phyloP scores from a whole-genome alignment of 140 eudicot genomes.

The Senecio squalidus region DNA sequence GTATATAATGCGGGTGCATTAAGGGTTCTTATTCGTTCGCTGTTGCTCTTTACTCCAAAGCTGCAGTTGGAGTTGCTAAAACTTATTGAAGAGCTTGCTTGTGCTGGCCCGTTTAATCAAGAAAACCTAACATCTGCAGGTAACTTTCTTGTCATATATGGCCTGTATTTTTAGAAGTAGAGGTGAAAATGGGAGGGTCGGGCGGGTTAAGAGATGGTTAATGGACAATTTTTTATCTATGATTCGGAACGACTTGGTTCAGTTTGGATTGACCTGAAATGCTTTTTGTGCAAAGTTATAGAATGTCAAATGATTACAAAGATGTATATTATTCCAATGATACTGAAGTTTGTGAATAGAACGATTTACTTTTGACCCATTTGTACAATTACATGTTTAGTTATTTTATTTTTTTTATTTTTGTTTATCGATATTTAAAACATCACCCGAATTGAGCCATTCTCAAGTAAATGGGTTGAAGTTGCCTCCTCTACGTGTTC shows the following conservation, averaged over 20 bases:
- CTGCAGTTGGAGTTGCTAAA: slow-evolving; percentile 80
- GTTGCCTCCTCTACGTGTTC: neutral
- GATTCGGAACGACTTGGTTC: neutral
- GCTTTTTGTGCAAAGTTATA: neutral
- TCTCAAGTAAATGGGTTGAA: neutral
- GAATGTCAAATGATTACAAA: neutral
- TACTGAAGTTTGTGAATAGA: neutral
- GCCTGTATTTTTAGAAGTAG: slow-evolving; percentile 5
- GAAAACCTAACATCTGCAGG: slow-evolving; percentile 97
- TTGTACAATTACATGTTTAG: neutral
- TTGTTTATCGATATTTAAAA: neutral
- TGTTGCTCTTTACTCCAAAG: slow-evolving; percentile 92
- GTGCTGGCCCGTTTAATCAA: slow-evolving; percentile 82
- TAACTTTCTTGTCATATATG: slow-evolving; percentile 17
- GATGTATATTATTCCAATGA: neutral
- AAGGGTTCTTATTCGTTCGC: slow-evolving; percentile 73
- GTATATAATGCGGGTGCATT: slow-evolving; percentile 88
- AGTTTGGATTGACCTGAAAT: neutral
- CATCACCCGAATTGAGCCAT: neutral
- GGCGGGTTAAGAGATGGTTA: too few relatives aligned
- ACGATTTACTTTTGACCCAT: neutral
- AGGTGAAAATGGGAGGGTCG: neutral
- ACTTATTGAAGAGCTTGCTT: slow-evolving; percentile 78
- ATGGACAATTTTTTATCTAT: neutral
- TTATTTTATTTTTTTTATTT: neutral